Percentiles rank a stretch among this genome's conserved stretches.
Conservation (phyloP, 371 early-diverging fungal species). For the Capillidium rhysosporum region DNA sequence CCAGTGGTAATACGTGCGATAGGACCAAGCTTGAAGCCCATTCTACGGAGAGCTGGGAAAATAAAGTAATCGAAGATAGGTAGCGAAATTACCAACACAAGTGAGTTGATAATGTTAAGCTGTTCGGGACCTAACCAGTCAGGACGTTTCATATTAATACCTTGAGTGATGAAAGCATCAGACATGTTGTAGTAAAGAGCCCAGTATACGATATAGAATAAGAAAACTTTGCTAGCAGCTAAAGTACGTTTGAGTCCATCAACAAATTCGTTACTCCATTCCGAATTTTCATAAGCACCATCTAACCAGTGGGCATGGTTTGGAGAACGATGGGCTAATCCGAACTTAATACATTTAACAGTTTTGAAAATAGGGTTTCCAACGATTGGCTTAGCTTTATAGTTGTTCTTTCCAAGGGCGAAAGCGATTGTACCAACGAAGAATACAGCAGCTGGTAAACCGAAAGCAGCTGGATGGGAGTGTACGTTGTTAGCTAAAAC, state of each 20-base stretch:
- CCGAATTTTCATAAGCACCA: constrained; percentile 12
- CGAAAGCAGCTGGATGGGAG: constrained; percentile 22
- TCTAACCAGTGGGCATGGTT: constrained; percentile 23
- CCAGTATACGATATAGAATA: constrained; percentile 59
- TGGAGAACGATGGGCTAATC: constrained; percentile 27
- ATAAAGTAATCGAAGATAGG: constrained; percentile 43
- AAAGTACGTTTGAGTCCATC: constrained; percentile 38
- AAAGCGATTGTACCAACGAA: constrained; percentile 33
- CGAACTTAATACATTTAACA: constrained; percentile 20
- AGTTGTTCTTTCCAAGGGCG: constrained; percentile 28
- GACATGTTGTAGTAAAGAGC: constrained; percentile 50
- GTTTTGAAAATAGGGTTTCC: constrained; percentile 33
- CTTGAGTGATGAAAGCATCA: constrained; percentile 52
- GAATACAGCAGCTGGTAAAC: constrained; percentile 49
- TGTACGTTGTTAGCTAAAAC: constrained; percentile 13
- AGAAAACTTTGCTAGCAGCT: constrained; percentile 44
- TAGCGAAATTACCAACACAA: constrained; percentile 41
- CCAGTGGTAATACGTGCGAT: constrained; percentile 47
- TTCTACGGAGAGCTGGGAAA: constrained; percentile 39
- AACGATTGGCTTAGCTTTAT: constrained; percentile 33
- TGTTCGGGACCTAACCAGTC: constrained; percentile 34
- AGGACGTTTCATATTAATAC: constrained; percentile 34
- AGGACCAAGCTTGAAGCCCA: constrained; percentile 39
- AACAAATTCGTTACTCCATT: constrained; percentile 50
- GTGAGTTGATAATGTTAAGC: constrained; percentile 20